A percentile compares a stretch with the other conserved stretches of the same genome.
Conservation (phyloP, 2,329 filamentous ascomycete species). For the Onygenales sp. region DNA sequence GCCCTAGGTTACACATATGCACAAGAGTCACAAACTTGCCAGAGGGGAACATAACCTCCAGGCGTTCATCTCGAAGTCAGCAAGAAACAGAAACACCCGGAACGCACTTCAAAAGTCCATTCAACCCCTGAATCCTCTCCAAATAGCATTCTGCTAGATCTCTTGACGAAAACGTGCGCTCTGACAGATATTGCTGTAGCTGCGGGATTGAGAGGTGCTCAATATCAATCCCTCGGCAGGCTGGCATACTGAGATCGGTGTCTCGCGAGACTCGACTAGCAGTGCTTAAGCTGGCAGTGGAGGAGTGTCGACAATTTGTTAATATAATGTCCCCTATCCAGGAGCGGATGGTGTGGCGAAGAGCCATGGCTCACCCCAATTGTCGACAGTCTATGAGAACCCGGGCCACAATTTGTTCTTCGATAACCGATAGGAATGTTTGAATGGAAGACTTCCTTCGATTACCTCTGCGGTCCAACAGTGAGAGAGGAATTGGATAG, state of each 20-base stretch:
- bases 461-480: too few relatives aligned
- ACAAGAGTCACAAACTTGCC: background rate
- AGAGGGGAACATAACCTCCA: background rate
- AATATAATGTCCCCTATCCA: background rate
- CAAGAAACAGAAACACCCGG: background rate
- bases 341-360: background rate
- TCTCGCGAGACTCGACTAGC: background rate
- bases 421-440: too few relatives aligned
- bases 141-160: constrained; percentile 5
- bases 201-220: constrained; percentile 4
- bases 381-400: background rate
- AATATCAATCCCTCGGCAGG: constrained; percentile 5
- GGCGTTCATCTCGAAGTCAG: background rate
- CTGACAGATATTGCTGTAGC: constrained; percentile 5
- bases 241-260: background rate
- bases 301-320: background rate
- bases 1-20: constrained; percentile 16
- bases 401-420: too few relatives aligned
- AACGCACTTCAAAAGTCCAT: constrained; percentile 5
- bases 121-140: constrained; percentile 3
- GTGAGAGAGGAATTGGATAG: too few relatives aligned
- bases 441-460: too few relatives aligned
- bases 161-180: constrained; percentile 3
- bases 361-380: background rate
- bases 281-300: background rate